A percentile compares a stretch with the other conserved stretches of the same genome.
Evolutionary conservation across 495 filamentous ascomycete genomes (phyloP).

Genomic region (Immersiella caudata): DNA sequence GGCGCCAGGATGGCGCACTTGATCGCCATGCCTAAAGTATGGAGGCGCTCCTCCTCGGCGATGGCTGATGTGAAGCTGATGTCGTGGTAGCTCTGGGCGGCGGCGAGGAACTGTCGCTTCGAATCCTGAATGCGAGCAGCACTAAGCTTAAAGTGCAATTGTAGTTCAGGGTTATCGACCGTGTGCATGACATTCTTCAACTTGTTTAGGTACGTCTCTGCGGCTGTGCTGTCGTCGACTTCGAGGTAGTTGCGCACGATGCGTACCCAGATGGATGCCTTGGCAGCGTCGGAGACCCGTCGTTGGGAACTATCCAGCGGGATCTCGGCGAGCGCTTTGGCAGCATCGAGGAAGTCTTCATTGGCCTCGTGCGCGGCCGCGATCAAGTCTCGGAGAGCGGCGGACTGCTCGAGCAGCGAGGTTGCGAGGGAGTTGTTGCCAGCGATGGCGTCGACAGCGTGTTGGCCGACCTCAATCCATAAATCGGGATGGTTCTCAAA

Average conservation of each 20-base stretch:
- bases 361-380: conserved; percentile 80
- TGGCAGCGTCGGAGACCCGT: conserved; percentile 74
- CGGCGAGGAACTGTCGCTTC: conserved; percentile 87
- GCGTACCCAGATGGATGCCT: conserved; percentile 82
- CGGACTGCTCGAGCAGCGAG: conserved; percentile 82
- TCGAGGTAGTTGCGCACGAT: conserved; percentile 95
- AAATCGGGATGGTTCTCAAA: conserved; percentile 56
- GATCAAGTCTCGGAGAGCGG: conserved; percentile 76
- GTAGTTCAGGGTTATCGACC: conserved; percentile 67
- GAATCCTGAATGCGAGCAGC: conserved; percentile 93
- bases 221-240: conserved; percentile 84
- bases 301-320: conserved; percentile 86
- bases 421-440: conserved; percentile 48
- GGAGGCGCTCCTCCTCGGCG: conserved; percentile 79
- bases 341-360: conserved; percentile 79
- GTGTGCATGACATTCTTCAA: conserved; percentile 88
- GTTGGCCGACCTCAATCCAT: conserved; percentile 69
- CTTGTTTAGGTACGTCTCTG: conserved; percentile 86
- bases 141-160: conserved; percentile 83
- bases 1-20: conserved; percentile 93
- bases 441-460: conserved; percentile 66
- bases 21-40: conserved; percentile 84
- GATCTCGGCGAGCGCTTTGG: conserved; percentile 77
- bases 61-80: conserved; percentile 75
- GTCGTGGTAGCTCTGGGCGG: conserved; percentile 81